Evolutionary conservation across 768 basidiomycete species (phyloP), one percentile per base, ranked within the genome.

Genomic region (Gloeopeniophorella convolvens): DNA sequence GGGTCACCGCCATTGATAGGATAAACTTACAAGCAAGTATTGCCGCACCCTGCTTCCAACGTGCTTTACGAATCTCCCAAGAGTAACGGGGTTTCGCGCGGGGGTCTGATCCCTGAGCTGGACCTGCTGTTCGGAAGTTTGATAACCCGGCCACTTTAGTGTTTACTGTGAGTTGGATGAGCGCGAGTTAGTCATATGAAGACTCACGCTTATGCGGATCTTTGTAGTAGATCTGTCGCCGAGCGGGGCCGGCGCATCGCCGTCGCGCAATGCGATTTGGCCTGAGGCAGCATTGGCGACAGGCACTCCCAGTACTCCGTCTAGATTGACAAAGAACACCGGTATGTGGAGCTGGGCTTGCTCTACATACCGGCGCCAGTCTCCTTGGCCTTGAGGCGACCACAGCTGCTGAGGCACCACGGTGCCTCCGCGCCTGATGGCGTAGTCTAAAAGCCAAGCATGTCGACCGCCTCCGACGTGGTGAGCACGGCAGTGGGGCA

Each of bases 361-460:
- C 18, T 46, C 40, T 9, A 56, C 55, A 16, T 55, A 46, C 16
- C 55, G 55, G 8, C 45, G 45, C 36, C 51, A 44, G 16, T 56
- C 55, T 12, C 49, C 50, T 12, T 45, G 51, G 15, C 45, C 42
- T 12, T 32, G 46, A 3, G 55, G 55, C 13, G 10, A 18, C 55
- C 55, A 56, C 16, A 56, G 24, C 15, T 36, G 35, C 37, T 56
- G 55, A 2, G 55, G 55, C 6, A 56, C 55, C 9, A 56, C 42
- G 3, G 41, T 20, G 9, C 55, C 55, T 16, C 41, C 51, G 3
- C 3, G 12, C 32, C 31, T 43, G 5, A 56, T 23, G 13, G 11
- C 20, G 30, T 40, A 45, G 20, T 56, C 55, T 2, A 56, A 34
- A 6, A 54, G 40, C 50, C 50, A 55, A 15, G 41, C 28, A 7